These are phyloP conservation scores for Collybia mongolica DNA, from an alignment of 768 basidiomycete genomes.

Conservation along the genomic window DNA sequence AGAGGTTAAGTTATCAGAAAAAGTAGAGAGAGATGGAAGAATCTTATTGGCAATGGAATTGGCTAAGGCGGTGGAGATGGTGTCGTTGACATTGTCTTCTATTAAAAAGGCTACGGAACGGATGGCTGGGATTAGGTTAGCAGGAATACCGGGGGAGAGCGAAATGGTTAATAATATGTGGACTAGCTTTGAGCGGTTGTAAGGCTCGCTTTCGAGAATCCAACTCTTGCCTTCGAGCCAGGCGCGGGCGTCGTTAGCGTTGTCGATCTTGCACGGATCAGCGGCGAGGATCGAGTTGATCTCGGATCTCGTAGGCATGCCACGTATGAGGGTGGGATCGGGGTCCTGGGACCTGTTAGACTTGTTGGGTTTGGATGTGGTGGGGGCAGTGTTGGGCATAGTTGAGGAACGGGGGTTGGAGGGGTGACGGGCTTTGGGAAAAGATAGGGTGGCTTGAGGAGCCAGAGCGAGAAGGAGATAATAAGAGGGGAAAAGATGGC, in stretches of 20 bases:
- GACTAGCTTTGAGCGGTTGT: slow-evolving; percentile 4
- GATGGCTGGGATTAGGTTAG: neutral
- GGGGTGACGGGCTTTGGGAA: no score
- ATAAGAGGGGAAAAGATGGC: no score
- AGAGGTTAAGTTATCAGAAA: neutral
- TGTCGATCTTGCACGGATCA: no score
- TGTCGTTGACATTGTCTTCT: slow-evolving; percentile 4
- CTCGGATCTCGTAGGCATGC: neutral
- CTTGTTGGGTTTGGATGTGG: slow-evolving; percentile 19
- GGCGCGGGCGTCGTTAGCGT: no score
- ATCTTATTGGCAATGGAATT: neutral
- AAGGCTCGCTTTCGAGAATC: slow-evolving; percentile 2
- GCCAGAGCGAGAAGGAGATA: no score
- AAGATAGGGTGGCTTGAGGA: no score
- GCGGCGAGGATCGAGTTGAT: neutral
- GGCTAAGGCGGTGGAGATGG: neutral
- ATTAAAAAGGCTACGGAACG: slow-evolving; percentile 2
- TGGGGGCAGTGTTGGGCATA: no score
- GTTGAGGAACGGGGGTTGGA: no score
- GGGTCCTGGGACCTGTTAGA: slow-evolving; percentile 22
- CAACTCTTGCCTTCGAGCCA: no score
- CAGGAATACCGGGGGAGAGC: neutral
- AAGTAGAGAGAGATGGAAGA: neutral
- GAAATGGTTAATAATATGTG: slow-evolving; percentile 1
- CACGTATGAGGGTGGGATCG: neutral